Evolutionary conservation across 2,329 filamentous ascomycete species (phyloP).

Genomic region (Xylariales sp.): DNA sequence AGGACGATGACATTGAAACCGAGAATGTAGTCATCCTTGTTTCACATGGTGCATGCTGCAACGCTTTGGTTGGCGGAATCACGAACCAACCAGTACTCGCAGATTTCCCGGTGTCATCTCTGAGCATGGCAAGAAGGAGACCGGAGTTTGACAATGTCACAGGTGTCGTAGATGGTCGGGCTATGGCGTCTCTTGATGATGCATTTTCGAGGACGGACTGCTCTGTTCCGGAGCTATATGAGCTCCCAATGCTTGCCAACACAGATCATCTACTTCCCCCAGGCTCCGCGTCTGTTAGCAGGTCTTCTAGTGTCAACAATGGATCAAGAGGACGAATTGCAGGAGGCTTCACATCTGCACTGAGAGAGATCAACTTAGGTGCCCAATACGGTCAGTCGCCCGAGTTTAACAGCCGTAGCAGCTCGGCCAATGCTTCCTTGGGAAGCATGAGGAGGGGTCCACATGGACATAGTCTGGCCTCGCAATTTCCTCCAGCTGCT

Average conservation of each 20-base stretch:
- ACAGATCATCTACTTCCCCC: slow-evolving; percentile 66
- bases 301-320: slow-evolving; percentile 27
- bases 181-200: slow-evolving; percentile 24
- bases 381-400: slow-evolving; percentile 35
- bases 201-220: slow-evolving; percentile 23
- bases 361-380: slow-evolving; percentile 22
- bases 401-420: slow-evolving; percentile 39
- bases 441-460: slow-evolving; percentile 30
- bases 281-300: slow-evolving; percentile 26
- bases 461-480: slow-evolving; percentile 11
- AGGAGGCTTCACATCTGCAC: slow-evolving; percentile 30
- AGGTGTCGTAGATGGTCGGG: slow-evolving; percentile 15
- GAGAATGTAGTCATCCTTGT: slow-evolving; percentile 83
- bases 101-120: slow-evolving; percentile 82
- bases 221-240: slow-evolving; percentile 59
- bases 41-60: slow-evolving; percentile 93
- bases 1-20: slow-evolving; percentile 53
- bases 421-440: slow-evolving; percentile 38
- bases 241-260: slow-evolving; percentile 69
- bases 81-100: slow-evolving; percentile 87
- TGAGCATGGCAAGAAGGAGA: slow-evolving; percentile 79
- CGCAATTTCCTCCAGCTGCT: slow-evolving; percentile 18
- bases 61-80: slow-evolving; percentile 87
- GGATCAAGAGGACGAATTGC: slow-evolving; percentile 34
- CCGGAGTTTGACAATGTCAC: slow-evolving; percentile 35